A percentile compares a stretch with the other conserved stretches of the same genome.
phyloP scores from a whole-genome alignment of 805 yeast genomes.

The Pichia manshurica region DNA sequence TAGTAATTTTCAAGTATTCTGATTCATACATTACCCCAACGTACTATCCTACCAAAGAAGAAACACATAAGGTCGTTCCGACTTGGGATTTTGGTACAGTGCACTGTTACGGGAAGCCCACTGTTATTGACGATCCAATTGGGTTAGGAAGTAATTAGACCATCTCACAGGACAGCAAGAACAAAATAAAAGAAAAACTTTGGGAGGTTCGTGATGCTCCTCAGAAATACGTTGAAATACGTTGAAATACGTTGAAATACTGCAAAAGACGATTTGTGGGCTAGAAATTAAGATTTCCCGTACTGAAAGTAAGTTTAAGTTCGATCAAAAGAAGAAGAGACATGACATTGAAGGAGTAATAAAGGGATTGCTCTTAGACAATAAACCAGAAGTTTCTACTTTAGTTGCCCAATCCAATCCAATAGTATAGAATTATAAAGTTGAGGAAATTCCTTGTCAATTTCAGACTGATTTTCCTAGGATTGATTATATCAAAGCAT shows the following conservation, averaged over 20 bases:
- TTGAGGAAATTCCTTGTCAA: too few relatives aligned
- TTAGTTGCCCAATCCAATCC: slow-evolving; percentile 5
- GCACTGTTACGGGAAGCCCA: slow-evolving; percentile 50
- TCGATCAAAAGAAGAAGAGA: slow-evolving; percentile 44
- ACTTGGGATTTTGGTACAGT: slow-evolving; percentile 62
- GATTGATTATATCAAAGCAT: too few relatives aligned
- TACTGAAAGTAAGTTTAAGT: slow-evolving; percentile 50
- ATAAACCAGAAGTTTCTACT: slow-evolving; percentile 9
- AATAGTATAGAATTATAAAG: too few relatives aligned
- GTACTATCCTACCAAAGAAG: slow-evolving; percentile 52
- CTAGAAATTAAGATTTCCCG: slow-evolving; percentile 44
- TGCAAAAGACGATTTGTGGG: slow-evolving; percentile 50
- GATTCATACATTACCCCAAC: slow-evolving; percentile 53
- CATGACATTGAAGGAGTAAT: slow-evolving; percentile 47
- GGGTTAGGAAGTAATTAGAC: slow-evolving; percentile 40
- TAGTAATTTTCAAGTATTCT: slow-evolving; percentile 47
- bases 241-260: too few relatives aligned
- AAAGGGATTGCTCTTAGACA: slow-evolving; percentile 36
- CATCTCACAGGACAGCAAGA: slow-evolving; percentile 45
- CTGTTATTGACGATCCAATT: slow-evolving; percentile 39
- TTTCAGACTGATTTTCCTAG: too few relatives aligned
- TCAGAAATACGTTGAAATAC: slow-evolving; percentile 37
- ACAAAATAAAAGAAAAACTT: slow-evolving; percentile 23
- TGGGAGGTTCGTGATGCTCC: slow-evolving; percentile 62
- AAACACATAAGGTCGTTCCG: slow-evolving; percentile 59